Conservation (phyloP, 805 yeast genomes). For the Naumovozyma baii region DNA sequence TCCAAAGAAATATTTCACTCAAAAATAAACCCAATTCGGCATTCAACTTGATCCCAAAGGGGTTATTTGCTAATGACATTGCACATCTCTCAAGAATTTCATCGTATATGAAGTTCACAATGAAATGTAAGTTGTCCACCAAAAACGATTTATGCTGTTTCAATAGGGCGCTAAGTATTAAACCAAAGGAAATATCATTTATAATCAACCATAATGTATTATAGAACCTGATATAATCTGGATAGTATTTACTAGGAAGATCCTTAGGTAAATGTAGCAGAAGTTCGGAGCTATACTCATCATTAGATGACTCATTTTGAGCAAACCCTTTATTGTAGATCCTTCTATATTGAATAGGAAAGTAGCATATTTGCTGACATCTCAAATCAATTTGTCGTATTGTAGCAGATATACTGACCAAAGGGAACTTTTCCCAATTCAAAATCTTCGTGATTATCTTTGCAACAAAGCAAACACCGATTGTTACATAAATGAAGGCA, state of each 20-base stretch:
- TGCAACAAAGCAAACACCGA: conserved; percentile 12
- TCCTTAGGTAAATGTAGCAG: conserved; percentile 9
- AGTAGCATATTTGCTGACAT: conserved; percentile 61
- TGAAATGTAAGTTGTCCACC: conserved; percentile 28
- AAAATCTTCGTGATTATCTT: conserved; percentile 10
- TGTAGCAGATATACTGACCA: conserved; percentile 40
- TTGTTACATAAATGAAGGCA: conserved; percentile 3
- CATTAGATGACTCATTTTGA: conserved; percentile 10
- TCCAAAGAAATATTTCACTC: conserved; percentile 83
- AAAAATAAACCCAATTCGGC: conserved; percentile 75
- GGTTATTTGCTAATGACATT: conserved; percentile 73
- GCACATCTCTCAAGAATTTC: conserved; percentile 41
- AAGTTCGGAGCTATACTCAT: no score
- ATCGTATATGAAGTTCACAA: conserved; percentile 24
- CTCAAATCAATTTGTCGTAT: conserved; percentile 75
- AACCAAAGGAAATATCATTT: conserved; percentile 74
- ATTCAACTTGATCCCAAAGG: conserved; percentile 89
- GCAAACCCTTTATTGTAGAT: conserved; percentile 27
- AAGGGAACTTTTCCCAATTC: conserved; percentile 11
- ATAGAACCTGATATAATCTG: conserved; percentile 68
- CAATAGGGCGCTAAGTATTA: conserved; percentile 43
- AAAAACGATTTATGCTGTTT: conserved; percentile 33
- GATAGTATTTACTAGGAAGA: conserved; percentile 37
- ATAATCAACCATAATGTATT: conserved; percentile 81
- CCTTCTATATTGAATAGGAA: conserved; percentile 69